A percentile compares a stretch with the other conserved stretches of the same genome.
Conservation (phyloP, 805 yeast genomes). For the Hermanozyma aechmeae region DNA sequence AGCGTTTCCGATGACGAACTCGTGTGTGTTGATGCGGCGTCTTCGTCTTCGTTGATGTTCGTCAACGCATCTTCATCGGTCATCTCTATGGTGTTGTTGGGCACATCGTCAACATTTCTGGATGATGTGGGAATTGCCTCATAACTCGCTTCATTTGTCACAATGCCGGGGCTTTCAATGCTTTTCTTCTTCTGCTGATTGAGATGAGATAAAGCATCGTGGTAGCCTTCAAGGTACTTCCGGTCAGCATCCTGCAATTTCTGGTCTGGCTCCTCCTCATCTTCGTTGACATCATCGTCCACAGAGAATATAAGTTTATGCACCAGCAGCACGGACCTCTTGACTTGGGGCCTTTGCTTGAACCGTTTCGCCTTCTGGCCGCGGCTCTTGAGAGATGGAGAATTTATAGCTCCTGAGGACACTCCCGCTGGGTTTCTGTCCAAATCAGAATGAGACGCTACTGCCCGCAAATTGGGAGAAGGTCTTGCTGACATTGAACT, state of each 20-base stretch:
- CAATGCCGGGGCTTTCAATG: too few relatives aligned
- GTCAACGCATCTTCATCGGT: slow-evolving; percentile 2
- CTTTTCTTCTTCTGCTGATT: slow-evolving; percentile 14
- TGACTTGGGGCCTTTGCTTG: slow-evolving; percentile 24
- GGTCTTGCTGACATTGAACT: too few relatives aligned
- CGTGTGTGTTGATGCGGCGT: slow-evolving; percentile 17
- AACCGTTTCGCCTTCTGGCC: slow-evolving; percentile 8
- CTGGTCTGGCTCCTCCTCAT: slow-evolving; percentile 46
- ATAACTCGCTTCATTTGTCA: too few relatives aligned
- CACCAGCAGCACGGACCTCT: slow-evolving; percentile 15
- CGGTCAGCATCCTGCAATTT: slow-evolving; percentile 25
- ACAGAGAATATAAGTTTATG: slow-evolving; percentile 53
- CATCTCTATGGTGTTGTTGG: slow-evolving; percentile 3
- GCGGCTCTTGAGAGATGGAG: slow-evolving; percentile 9
- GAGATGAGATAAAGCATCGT: slow-evolving; percentile 51
- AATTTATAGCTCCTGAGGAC: too few relatives aligned
- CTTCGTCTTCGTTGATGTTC: slow-evolving; percentile 11
- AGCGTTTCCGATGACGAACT: slow-evolving; percentile 37
- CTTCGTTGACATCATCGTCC: slow-evolving; percentile 72
- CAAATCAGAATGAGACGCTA: too few relatives aligned
- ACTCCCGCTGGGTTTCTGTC: too few relatives aligned
- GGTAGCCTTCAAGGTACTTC: slow-evolving; percentile 59
- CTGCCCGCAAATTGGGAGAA: too few relatives aligned
- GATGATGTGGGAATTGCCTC: too few relatives aligned
- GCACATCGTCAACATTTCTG: slow-evolving; percentile 1